Percentiles rank a stretch among this genome's conserved stretches.
Evolutionary conservation across 176 grass and related monocot species (phyloP).

Genomic region (Zizania latifolia): DNA sequence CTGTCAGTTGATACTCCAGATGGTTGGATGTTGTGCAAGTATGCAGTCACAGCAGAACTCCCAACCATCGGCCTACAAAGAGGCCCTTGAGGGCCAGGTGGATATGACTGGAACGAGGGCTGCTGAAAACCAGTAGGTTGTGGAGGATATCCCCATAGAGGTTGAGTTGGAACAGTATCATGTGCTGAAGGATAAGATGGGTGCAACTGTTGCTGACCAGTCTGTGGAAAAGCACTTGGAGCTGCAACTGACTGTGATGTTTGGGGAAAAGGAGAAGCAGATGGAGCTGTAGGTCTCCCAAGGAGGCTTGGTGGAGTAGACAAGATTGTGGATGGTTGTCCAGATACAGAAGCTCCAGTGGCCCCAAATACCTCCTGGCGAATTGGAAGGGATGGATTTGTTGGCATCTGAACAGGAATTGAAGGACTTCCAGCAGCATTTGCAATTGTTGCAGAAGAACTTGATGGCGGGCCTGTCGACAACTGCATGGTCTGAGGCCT

Average conservation of each 20-base stretch:
- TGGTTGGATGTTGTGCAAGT: slow-evolving; percentile 39
- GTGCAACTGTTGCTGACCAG: slow-evolving; percentile 42
- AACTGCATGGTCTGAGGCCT: slow-evolving; percentile 40
- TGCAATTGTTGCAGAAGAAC: no score
- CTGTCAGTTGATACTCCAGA: slow-evolving; percentile 35
- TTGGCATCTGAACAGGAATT: no score
- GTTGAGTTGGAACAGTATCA: slow-evolving; percentile 34
- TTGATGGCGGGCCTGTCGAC: neutral
- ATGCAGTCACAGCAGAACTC: slow-evolving; percentile 28
- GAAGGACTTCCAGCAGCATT: slow-evolving; percentile 35
- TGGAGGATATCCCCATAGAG: slow-evolving; percentile 67
- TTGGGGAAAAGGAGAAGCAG: slow-evolving; percentile 44
- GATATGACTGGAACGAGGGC: slow-evolving; percentile 47
- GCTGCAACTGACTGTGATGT: slow-evolving; percentile 33
- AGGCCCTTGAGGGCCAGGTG: slow-evolving; percentile 36
- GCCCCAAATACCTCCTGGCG: slow-evolving; percentile 47
- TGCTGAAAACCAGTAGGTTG: slow-evolving; percentile 70
- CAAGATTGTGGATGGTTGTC: slow-evolving; percentile 38
- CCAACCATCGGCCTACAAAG: slow-evolving; percentile 40
- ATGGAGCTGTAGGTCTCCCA: slow-evolving; percentile 46
- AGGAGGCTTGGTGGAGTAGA: slow-evolving; percentile 44
- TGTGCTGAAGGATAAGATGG: slow-evolving; percentile 42
- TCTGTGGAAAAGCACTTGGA: slow-evolving; percentile 28
- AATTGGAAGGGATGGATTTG: slow-evolving; percentile 31
- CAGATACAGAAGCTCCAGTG: slow-evolving; percentile 39